phyloP scores from a whole-genome alignment of 2,329 filamentous ascomycete species.

The Gliomastix tumulicola region DNA sequence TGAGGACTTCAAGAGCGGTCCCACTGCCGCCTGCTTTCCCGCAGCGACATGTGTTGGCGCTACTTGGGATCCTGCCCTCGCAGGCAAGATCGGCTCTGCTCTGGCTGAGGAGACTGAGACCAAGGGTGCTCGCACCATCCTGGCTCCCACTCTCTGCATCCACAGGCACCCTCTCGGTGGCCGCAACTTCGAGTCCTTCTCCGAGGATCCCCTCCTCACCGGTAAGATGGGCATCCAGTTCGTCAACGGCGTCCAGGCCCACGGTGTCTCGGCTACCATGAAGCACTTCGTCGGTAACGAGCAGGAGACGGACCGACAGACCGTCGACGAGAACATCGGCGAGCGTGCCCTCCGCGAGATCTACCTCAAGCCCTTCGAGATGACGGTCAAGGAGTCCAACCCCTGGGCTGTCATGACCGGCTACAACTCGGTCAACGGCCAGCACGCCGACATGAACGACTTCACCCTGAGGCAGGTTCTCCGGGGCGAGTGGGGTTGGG shows the following conservation, averaged over 20 bases:
- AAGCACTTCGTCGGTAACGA: slow-evolving; percentile 41
- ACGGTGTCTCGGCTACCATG: slow-evolving; percentile 32
- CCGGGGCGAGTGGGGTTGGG: slow-evolving; percentile 34
- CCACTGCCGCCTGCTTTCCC: slow-evolving; percentile 1
- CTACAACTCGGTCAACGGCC: slow-evolving; percentile 39
- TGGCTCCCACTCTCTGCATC: slow-evolving; percentile 57
- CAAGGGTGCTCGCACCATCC: slow-evolving; percentile 67
- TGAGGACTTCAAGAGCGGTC: not conserved
- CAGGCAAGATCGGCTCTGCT: slow-evolving; percentile 49
- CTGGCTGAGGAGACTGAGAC: slow-evolving; percentile 44
- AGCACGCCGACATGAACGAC: slow-evolving; percentile 31
- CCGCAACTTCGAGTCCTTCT: slow-evolving; percentile 83
- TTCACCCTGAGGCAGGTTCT: slow-evolving; percentile 28
- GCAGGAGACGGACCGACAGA: slow-evolving; percentile 19
- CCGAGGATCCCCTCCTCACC: slow-evolving; percentile 72
- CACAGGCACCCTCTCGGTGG: slow-evolving; percentile 79
- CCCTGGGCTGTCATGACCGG: slow-evolving; percentile 38
- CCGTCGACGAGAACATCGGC: slow-evolving; percentile 17
- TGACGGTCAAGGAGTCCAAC: slow-evolving; percentile 29
- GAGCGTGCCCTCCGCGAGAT: slow-evolving; percentile 25
- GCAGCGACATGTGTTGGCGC: slow-evolving; percentile 30
- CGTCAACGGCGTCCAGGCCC: slow-evolving; percentile 56
- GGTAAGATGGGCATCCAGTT: slow-evolving; percentile 67
- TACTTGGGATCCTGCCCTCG: slow-evolving; percentile 54
- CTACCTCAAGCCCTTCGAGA: slow-evolving; percentile 35